A percentile compares a stretch with the other conserved stretches of the same genome.
These are phyloP conservation scores for Paulinella micropora DNA, from an alignment of 78 protist genomes.

Conservation along the genomic window DNA sequence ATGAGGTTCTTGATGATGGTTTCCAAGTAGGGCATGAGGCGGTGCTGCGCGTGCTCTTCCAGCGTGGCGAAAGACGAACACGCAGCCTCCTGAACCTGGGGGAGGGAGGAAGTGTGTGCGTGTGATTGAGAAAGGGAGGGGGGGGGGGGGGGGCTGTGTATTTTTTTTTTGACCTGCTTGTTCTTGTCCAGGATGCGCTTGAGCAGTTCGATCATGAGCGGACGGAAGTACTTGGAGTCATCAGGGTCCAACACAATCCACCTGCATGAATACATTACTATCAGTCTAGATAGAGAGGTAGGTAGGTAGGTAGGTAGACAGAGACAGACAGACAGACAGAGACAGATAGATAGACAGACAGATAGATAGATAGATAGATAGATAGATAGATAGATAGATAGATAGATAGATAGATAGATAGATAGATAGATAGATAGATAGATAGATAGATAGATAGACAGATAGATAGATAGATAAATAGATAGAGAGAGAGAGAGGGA, in stretches of 20 bases:
- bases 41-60: constrained; percentile 36
- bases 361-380: neutral
- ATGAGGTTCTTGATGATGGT: constrained; percentile 38
- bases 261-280: too few species aligned
- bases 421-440: neutral
- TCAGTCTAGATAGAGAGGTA: too few species aligned
- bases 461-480: neutral
- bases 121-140: neutral
- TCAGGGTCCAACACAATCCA: too few species aligned
- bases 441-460: neutral
- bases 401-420: neutral
- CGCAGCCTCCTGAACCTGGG: constrained; percentile 70
- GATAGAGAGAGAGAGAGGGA: neutral
- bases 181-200: constrained; percentile 46
- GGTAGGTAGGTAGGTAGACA: too few species aligned
- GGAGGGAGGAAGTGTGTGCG: neutral
- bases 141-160: neutral
- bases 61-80: constrained; percentile 67
- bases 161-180: constrained; percentile 20
- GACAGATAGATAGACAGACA: neutral
- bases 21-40: constrained; percentile 15
- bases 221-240: neutral
- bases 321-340: neutral
- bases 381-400: neutral
- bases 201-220: constrained; percentile 37